phyloP scores from a whole-genome alignment of 2,329 filamentous ascomycete genomes.

The Scytalidium lignicola region DNA sequence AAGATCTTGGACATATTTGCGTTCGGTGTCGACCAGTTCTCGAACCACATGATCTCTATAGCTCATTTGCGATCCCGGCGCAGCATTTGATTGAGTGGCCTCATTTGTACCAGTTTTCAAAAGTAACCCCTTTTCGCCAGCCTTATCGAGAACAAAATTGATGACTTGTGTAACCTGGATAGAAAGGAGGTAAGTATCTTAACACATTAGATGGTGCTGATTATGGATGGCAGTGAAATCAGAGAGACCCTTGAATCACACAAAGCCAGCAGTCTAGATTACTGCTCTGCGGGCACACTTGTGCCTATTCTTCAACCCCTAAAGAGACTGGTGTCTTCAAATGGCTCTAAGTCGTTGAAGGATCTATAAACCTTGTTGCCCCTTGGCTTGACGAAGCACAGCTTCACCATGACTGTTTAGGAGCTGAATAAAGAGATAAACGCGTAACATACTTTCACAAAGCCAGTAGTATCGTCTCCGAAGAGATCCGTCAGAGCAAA shows the following conservation, averaged over 20 bases:
- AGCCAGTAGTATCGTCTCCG: conserved; percentile 91
- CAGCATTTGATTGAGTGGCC: conserved; percentile 39
- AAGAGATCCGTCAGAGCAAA: conserved; percentile 91
- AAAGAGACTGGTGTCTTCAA: no score
- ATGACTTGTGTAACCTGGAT: conserved; percentile 79
- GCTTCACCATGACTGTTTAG: no score
- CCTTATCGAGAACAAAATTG: conserved; percentile 83
- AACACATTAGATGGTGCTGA: no score
- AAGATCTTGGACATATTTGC: conserved; percentile 95
- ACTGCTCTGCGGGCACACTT: no score
- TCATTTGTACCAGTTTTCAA: conserved; percentile 52
- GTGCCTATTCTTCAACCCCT: no score
- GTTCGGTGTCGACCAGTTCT: conserved; percentile 89
- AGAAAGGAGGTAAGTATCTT: neutral
- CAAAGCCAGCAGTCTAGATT: no score
- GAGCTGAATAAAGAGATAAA: no score
- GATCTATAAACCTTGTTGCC: no score
- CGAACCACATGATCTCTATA: conserved; percentile 83
- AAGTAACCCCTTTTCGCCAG: conserved; percentile 73
- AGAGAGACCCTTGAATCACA: no score
- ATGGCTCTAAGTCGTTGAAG: no score
- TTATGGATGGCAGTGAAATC: neutral
- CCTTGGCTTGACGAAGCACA: no score
- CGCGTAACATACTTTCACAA: conserved; percentile 68
- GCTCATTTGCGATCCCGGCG: conserved; percentile 56